These are phyloP conservation scores for Heterococcus sp. DNA, from an alignment of 108 stramenopile genomes.

Conservation along the genomic window DNA sequence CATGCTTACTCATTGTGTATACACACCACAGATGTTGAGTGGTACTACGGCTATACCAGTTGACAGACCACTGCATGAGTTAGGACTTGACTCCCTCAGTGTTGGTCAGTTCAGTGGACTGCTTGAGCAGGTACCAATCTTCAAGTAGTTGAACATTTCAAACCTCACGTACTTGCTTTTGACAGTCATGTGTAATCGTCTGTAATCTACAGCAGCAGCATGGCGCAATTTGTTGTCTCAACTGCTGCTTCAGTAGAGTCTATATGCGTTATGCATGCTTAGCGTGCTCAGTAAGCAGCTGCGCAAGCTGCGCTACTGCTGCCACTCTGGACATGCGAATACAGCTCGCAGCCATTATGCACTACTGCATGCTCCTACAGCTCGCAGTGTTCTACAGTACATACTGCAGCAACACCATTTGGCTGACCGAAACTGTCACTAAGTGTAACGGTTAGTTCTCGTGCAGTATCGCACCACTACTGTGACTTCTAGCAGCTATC, in stretches of 20 bases:
- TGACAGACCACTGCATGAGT: conserved; percentile 25
- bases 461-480: too few relatives aligned
- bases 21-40: too few relatives aligned
- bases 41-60: neutral
- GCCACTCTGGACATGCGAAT: too few relatives aligned
- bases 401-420: too few relatives aligned
- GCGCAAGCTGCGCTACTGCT: too few relatives aligned
- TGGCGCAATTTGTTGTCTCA: neutral
- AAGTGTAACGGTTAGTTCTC: too few relatives aligned
- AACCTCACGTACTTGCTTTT: neutral
- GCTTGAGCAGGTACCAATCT: conserved; percentile 20
- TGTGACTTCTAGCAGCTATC: too few relatives aligned
- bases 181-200: neutral
- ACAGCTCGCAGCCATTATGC: too few relatives aligned
- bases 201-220: neutral
- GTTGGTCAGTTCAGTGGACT: conserved; percentile 31
- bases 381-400: too few relatives aligned
- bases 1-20: too few relatives aligned
- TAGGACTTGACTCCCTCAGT: conserved; percentile 36
- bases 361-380: too few relatives aligned
- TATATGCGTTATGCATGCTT: neutral
- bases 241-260: neutral
- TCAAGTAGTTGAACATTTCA: neutral
- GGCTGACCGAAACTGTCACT: too few relatives aligned
- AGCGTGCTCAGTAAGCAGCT: neutral